Percentiles rank a stretch among this genome's conserved stretches.
phyloP scores from a whole-genome alignment of 495 filamentous ascomycete genomes.

The Aspergillus cristatus region DNA sequence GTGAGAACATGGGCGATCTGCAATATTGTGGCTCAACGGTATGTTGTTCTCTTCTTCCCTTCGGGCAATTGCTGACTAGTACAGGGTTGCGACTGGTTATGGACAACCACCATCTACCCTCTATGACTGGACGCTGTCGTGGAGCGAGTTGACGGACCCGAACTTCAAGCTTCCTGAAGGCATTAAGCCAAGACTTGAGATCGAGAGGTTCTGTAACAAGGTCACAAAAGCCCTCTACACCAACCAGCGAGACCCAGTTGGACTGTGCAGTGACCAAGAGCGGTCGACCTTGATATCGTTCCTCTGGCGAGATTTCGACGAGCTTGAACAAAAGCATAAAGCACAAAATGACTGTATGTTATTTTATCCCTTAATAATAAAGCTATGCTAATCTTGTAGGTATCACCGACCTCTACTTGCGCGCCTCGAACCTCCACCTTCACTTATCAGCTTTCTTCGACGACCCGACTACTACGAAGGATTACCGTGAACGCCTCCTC shows the following conservation, averaged over 20 bases:
- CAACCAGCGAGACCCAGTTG: slow-evolving; percentile 65
- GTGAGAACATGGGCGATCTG: slow-evolving; percentile 86
- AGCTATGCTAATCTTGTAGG: no score
- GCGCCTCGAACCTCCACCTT: slow-evolving; percentile 72
- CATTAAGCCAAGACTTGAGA: slow-evolving; percentile 59
- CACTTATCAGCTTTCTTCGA: slow-evolving; percentile 86
- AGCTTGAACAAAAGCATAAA: slow-evolving; percentile 39
- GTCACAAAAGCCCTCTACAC: slow-evolving; percentile 80
- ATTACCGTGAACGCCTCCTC: slow-evolving; percentile 70
- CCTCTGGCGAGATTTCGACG: slow-evolving; percentile 42
- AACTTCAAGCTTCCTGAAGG: slow-evolving; percentile 60
- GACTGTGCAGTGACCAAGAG: slow-evolving; percentile 61
- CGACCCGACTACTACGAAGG: slow-evolving; percentile 53
- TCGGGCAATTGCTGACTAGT: slow-evolving; percentile 1
- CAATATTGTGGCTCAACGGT: slow-evolving; percentile 85
- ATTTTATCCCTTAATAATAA: no score
- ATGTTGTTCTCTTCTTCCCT: slow-evolving; percentile 8
- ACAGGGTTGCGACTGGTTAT: slow-evolving; percentile 76
- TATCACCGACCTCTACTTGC: slow-evolving; percentile 64
- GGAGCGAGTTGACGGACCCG: slow-evolving; percentile 50
- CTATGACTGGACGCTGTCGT: slow-evolving; percentile 76
- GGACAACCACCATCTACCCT: slow-evolving; percentile 82
- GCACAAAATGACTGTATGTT: slow-evolving; percentile 36
- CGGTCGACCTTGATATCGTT: slow-evolving; percentile 56
- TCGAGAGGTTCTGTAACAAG: slow-evolving; percentile 77